Conservation (phyloP, 176 grass and related monocot genomes). For the Aegilops tauschii region DNA sequence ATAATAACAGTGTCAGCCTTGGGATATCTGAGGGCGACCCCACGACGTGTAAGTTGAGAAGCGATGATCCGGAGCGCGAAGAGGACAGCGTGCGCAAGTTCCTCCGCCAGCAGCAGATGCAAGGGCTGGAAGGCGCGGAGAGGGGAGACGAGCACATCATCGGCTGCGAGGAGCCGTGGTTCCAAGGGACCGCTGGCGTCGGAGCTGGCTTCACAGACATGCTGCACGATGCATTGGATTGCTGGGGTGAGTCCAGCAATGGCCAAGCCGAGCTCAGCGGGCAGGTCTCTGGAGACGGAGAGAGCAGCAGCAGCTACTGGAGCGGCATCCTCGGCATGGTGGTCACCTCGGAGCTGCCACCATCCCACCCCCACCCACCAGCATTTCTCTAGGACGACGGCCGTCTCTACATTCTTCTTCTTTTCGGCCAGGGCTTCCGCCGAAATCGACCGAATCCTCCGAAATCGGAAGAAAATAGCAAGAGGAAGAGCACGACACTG, state of each 20-base stretch:
- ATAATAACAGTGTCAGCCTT: slow-evolving; percentile 30
- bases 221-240: slow-evolving; percentile 58
- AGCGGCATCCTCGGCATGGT: slow-evolving; percentile 80
- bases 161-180: slow-evolving; percentile 52
- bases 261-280: slow-evolving; percentile 34
- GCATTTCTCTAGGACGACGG: slow-evolving; percentile 41
- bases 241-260: slow-evolving; percentile 68
- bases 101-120: slow-evolving; percentile 49
- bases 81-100: slow-evolving; percentile 52
- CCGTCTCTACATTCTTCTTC: neutral
- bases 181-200: slow-evolving; percentile 25
- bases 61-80: slow-evolving; percentile 35
- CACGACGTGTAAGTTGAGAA: slow-evolving; percentile 18
- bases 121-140: slow-evolving; percentile 31
- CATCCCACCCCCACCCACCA: slow-evolving; percentile 18
- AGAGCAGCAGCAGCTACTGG: slow-evolving; percentile 80
- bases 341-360: slow-evolving; percentile 51
- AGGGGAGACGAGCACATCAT: slow-evolving; percentile 35
- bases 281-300: slow-evolving; percentile 50
- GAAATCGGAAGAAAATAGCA: slow-evolving; percentile 10
- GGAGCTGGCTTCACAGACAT: slow-evolving; percentile 58
- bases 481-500: too few relatives aligned
- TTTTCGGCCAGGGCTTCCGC: slow-evolving; percentile 9
- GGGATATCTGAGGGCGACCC: slow-evolving; percentile 41
- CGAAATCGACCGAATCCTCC: neutral